phyloP scores from a whole-genome alignment of 192 early-diverging fungal genomes.

The Anaeromyces robustus region DNA sequence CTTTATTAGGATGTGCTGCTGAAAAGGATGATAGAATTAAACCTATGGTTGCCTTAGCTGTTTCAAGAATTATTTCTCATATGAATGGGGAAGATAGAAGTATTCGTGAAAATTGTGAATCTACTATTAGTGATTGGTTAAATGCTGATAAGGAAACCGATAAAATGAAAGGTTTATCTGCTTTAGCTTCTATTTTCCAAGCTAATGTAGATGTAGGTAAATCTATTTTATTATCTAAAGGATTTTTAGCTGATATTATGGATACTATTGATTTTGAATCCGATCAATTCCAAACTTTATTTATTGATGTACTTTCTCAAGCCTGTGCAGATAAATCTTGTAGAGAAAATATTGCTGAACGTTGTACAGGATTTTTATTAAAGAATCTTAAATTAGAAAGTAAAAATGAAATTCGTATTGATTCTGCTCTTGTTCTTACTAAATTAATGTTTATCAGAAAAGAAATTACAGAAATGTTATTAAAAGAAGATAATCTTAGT shows the following conservation, averaged over 20 bases:
- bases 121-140: not conserved
- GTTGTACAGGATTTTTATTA: constrained; percentile 32
- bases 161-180: constrained; percentile 14
- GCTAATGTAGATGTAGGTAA: constrained; percentile 36
- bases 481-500: constrained; percentile 15
- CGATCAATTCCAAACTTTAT: constrained; percentile 43
- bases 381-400: constrained; percentile 10
- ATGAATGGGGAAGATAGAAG: not conserved
- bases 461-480: constrained; percentile 5
- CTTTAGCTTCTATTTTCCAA: constrained; percentile 53
- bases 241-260: constrained; percentile 56
- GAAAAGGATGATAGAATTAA: not conserved
- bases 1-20: not conserved
- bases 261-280: constrained; percentile 66
- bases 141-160: constrained; percentile 8
- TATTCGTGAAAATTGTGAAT: not conserved
- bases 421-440: constrained; percentile 37
- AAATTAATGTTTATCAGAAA: constrained; percentile 31
- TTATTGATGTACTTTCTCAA: constrained; percentile 32
- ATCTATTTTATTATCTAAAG: constrained; percentile 37
- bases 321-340: constrained; percentile 46
- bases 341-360: constrained; percentile 30
- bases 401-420: constrained; percentile 27
- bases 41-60: not conserved
- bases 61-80: not conserved